A percentile compares a stretch with the other conserved stretches of the same genome.
phyloP scores from a whole-genome alignment of 768 basidiomycete species.

The Dioszegia hungarica region DNA sequence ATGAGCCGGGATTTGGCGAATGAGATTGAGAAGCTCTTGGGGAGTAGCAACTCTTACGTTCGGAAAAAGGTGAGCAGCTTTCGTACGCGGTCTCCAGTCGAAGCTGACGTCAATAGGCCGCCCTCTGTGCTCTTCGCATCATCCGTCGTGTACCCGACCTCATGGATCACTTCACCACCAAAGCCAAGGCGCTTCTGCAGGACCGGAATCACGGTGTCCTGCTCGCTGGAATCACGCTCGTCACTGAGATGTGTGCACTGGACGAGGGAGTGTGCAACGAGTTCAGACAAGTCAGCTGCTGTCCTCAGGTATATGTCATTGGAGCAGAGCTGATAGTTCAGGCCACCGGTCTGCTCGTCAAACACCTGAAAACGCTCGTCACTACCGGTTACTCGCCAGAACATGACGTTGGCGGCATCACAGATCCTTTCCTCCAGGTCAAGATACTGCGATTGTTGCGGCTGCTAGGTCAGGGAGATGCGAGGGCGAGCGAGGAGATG shows the following conservation, averaged over 20 bases:
- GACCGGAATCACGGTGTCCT: slow-evolving; percentile 97
- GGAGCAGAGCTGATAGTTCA: slow-evolving; percentile 1
- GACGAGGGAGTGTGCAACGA: slow-evolving; percentile 70
- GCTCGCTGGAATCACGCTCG: slow-evolving; percentile 86
- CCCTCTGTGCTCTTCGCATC: slow-evolving; percentile 87
- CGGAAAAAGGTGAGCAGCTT: slow-evolving; percentile 77
- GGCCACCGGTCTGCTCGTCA: slow-evolving; percentile 63
- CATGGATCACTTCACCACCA: slow-evolving; percentile 80
- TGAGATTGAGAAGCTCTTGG: slow-evolving; percentile 94
- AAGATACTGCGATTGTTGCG: slow-evolving; percentile 86
- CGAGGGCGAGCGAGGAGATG: slow-evolving; percentile 87
- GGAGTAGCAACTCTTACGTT: slow-evolving; percentile 96
- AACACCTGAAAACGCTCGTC: slow-evolving; percentile 87
- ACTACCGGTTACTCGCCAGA: slow-evolving; percentile 97
- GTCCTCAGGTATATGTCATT: too few relatives aligned
- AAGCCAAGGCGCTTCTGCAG: slow-evolving; percentile 82
- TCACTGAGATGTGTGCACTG: slow-evolving; percentile 85
- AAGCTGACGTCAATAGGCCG: slow-evolving; percentile 60
- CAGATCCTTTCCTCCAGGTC: slow-evolving; percentile 55
- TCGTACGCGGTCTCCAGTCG: neutral
- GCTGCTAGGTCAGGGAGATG: slow-evolving; percentile 78
- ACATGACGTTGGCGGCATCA: slow-evolving; percentile 98
- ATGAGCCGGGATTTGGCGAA: slow-evolving; percentile 98
- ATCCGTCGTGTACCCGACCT: slow-evolving; percentile 95
- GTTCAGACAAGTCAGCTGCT: slow-evolving; percentile 81